Conservation (phyloP, 768 basidiomycete species). For the Lepiota brunneoincarnata region DNA sequence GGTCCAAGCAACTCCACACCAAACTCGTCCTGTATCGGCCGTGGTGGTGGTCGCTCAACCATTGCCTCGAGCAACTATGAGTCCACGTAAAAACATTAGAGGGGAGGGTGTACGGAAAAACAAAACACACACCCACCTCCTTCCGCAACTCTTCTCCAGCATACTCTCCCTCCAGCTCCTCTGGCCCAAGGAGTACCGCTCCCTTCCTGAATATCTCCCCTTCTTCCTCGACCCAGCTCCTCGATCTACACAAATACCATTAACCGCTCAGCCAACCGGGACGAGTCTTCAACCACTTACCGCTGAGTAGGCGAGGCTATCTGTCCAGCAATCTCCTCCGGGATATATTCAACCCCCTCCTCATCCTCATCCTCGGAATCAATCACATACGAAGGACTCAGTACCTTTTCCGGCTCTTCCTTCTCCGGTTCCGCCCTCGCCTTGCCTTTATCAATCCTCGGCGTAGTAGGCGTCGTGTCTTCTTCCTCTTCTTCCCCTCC, state of each 20-base stretch:
- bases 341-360: conserved; percentile 37
- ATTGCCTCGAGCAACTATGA: conserved; percentile 76
- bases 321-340: conserved; percentile 33
- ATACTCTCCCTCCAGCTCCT: conserved; percentile 88
- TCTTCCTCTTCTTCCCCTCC: conserved; percentile 28
- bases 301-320: conserved; percentile 43
- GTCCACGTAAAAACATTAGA: background rate
- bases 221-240: conserved; percentile 89
- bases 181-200: conserved; percentile 70
- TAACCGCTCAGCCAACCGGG: background rate
- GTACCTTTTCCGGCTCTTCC: conserved; percentile 64
- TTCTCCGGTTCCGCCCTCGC: conserved; percentile 67
- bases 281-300: conserved; percentile 33
- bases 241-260: conserved; percentile 42
- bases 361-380: conserved; percentile 57
- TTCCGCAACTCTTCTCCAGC: conserved; percentile 85
- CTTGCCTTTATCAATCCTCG: conserved; percentile 78
- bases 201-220: conserved; percentile 96
- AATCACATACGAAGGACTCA: conserved; percentile 61
- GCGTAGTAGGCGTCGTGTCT: conserved; percentile 45
- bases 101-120: background rate
- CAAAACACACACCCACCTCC: conserved; percentile 46
- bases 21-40: conserved; percentile 64
- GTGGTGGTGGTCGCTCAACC: conserved; percentile 82
- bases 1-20: conserved; percentile 35